These are phyloP conservation scores for Fusarium mexicanum DNA, from an alignment of 2,329 filamentous ascomycete species.

Conservation along the genomic window DNA sequence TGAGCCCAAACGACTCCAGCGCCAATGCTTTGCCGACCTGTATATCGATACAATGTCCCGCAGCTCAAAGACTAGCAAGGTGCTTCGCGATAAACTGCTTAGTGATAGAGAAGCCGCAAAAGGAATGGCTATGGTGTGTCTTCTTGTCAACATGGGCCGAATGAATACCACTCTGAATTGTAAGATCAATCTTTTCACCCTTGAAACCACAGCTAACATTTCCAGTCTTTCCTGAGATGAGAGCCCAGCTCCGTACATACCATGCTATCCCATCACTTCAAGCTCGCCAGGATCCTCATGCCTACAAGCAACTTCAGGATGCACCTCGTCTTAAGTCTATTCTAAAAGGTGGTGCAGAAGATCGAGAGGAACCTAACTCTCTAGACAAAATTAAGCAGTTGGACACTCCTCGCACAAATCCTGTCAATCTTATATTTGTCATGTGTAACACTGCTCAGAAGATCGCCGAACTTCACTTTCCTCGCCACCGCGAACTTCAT, in stretches of 20 bases:
- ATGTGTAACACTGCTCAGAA: constrained; percentile 90
- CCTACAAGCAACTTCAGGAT: constrained; percentile 98
- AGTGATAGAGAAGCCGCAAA: constrained; percentile 92
- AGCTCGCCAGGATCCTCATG: constrained; percentile 91
- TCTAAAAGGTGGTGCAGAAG: constrained; percentile 94
- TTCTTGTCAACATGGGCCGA: constrained; percentile 94
- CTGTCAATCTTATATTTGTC: constrained; percentile 96
- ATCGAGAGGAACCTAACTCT: constrained; percentile 82
- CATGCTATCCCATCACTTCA: constrained; percentile 97
- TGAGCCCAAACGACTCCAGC: constrained; percentile 67
- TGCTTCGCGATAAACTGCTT: constrained; percentile 94
- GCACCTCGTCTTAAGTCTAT: constrained; percentile 96
- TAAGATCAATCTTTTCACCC: constrained; percentile 56
- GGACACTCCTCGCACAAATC: constrained; percentile 81
- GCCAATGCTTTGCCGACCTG: constrained; percentile 89
- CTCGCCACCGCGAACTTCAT: constrained; percentile 87
- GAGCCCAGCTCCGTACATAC: constrained; percentile 95
- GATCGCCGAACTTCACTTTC: constrained; percentile 93
- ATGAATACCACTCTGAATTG: constrained; percentile 99
- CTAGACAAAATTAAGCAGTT: constrained; percentile 81
- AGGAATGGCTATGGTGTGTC: constrained; percentile 99
- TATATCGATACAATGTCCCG: constrained; percentile 99
- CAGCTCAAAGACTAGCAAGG: constrained; percentile 99
- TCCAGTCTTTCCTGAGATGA: constrained; percentile 98
- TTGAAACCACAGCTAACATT: constrained; percentile 20